Percentiles rank a stretch among this genome's conserved stretches.
phyloP scores from a whole-genome alignment of 306 rosid species.

The Gynostemma pentaphyllum region DNA sequence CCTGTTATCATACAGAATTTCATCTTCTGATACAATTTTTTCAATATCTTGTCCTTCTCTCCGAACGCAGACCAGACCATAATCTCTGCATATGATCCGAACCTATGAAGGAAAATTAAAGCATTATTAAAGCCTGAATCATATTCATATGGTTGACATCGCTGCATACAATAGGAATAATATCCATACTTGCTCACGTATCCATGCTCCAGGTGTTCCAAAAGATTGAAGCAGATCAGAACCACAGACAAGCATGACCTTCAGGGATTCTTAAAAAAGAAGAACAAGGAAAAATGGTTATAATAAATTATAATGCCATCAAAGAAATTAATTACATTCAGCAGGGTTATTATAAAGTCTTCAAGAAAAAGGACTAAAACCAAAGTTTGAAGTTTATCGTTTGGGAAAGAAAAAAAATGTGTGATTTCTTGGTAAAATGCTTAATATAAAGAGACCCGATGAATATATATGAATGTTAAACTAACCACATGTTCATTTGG shows the following conservation, averaged over 20 bases:
- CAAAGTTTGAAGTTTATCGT: no score
- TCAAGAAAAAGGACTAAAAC: no score
- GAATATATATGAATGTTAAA: no score
- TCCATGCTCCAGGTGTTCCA: slow-evolving; percentile 65
- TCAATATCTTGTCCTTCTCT: slow-evolving; percentile 58
- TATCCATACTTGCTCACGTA: slow-evolving; percentile 49
- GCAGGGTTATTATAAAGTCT: neutral
- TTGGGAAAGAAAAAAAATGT: no score
- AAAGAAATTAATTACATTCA: neutral
- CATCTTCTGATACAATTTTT: slow-evolving; percentile 26
- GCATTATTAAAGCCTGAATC: neutral
- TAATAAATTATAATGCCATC: neutral
- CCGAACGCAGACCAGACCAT: slow-evolving; percentile 40
- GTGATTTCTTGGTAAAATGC: no score
- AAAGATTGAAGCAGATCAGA: slow-evolving; percentile 86
- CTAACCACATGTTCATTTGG: neutral
- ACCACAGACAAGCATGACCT: slow-evolving; percentile 85
- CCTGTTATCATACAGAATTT: slow-evolving; percentile 26
- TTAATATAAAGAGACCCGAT: no score
- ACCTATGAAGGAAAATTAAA: slow-evolving; percentile 19
- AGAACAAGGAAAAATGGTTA: slow-evolving; percentile 16
- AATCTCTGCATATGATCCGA: slow-evolving; percentile 34
- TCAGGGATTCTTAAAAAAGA: slow-evolving; percentile 51
- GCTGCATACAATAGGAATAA: neutral
- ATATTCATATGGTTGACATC: neutral